Evolutionary conservation across 805 yeast species (phyloP).

Genomic region (Scheffersomyces coipomensis): DNA sequence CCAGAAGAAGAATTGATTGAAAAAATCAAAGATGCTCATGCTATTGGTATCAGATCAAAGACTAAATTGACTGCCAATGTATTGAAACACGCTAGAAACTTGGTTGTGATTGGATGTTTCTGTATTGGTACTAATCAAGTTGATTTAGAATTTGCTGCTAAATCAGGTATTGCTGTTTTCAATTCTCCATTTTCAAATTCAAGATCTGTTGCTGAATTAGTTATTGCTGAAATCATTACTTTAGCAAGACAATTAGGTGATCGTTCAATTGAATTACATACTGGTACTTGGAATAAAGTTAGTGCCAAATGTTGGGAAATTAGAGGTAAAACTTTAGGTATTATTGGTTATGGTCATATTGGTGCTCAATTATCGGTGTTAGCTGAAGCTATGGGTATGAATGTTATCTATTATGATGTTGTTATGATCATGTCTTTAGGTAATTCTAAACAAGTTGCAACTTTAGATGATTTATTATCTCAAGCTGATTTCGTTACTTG

Average conservation of each 20-base stretch:
- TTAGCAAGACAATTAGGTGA: constrained; percentile 97
- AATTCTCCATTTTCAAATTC: constrained; percentile 98
- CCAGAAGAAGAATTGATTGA: constrained; percentile 93
- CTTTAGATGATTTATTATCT: constrained; percentile 78
- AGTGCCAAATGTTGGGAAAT: constrained; percentile 96
- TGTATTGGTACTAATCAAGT: constrained; percentile 99
- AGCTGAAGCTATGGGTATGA: constrained; percentile 98
- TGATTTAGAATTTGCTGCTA: constrained; percentile 87
- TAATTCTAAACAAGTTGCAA: constrained; percentile 88
- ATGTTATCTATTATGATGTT: constrained; percentile 89
- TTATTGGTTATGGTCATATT: constrained; percentile 97
- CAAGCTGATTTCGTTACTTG: constrained; percentile 85
- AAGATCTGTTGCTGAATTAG: constrained; percentile 96
- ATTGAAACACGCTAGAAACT: constrained; percentile 81
- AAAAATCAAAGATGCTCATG: constrained; percentile 91
- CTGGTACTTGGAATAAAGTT: constrained; percentile 98
- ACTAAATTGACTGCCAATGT: constrained; percentile 82
- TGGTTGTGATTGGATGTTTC: constrained; percentile 93
- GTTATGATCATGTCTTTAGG: constrained; percentile 94
- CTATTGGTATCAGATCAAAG: constrained; percentile 97
- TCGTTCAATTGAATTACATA: constrained; percentile 91
- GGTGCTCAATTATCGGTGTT: constrained; percentile 95
- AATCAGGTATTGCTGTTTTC: constrained; percentile 92
- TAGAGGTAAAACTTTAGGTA: constrained; percentile 97
- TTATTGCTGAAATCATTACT: constrained; percentile 90